A percentile compares a stretch with the other conserved stretches of the same genome.
These are phyloP conservation scores for Globisporangium middletonii DNA, from an alignment of 352 stramenopile genomes.

Conservation along the genomic window DNA sequence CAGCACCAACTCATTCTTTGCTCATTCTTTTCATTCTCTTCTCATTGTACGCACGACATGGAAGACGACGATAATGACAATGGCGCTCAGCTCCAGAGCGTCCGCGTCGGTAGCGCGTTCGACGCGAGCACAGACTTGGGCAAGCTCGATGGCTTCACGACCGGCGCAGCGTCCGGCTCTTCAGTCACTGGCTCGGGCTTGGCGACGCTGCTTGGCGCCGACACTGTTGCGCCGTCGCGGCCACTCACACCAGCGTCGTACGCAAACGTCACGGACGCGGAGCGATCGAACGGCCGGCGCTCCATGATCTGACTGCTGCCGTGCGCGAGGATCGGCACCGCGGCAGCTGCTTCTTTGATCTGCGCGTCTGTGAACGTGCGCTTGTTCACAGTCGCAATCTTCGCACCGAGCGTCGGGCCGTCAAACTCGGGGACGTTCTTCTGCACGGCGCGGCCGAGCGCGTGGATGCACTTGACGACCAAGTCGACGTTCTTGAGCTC, in stretches of 20 bases:
- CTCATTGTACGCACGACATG: neutral
- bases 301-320: conserved; percentile 61
- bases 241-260: conserved; percentile 41
- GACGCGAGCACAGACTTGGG: conserved; percentile 22
- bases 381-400: conserved; percentile 63
- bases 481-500: conserved; percentile 83
- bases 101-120: conserved; percentile 33
- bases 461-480: conserved; percentile 84
- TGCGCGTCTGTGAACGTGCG: conserved; percentile 61
- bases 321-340: conserved; percentile 53
- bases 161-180: neutral
- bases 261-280: conserved; percentile 61
- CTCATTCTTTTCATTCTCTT: conserved; percentile 1
- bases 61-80: no score
- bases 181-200: neutral
- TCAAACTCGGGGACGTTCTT: conserved; percentile 71
- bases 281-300: conserved; percentile 55
- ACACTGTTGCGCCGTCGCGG: conserved; percentile 2
- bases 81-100: conserved; percentile 38
- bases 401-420: conserved; percentile 64
- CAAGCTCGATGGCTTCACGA: conserved; percentile 8
- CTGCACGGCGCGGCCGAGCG: conserved; percentile 65
- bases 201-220: neutral
- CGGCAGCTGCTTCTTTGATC: conserved; percentile 45
- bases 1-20: no score